Percentiles rank a stretch among this genome's conserved stretches.
These are phyloP conservation scores for Cyclotella choctawhatcheeana DNA, from an alignment of 108 stramenopile species.

Conservation along the genomic window DNA sequence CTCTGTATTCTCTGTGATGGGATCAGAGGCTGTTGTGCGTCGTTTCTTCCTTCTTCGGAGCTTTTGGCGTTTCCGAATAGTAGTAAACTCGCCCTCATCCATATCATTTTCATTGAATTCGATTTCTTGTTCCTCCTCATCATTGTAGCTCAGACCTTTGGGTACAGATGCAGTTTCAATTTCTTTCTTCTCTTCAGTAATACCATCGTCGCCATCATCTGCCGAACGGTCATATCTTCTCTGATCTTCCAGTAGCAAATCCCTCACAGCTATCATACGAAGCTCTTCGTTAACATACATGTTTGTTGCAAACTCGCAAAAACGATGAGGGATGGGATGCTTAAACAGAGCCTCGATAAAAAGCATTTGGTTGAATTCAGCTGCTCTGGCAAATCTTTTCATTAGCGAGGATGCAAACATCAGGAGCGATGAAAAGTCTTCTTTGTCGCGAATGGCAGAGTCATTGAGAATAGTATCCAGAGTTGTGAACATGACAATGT, in stretches of 20 bases:
- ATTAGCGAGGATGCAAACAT: slow-evolving; percentile 69
- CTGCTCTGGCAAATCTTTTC: slow-evolving; percentile 68
- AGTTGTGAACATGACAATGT: slow-evolving; percentile 70
- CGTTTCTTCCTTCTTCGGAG: slow-evolving; percentile 4
- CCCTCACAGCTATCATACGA: slow-evolving; percentile 83
- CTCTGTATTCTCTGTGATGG: neutral
- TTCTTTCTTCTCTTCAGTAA: slow-evolving; percentile 38
- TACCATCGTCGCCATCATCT: slow-evolving; percentile 28
- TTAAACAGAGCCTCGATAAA: slow-evolving; percentile 83
- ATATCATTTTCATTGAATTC: slow-evolving; percentile 61
- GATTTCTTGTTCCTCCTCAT: slow-evolving; percentile 55
- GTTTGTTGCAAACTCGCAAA: slow-evolving; percentile 76
- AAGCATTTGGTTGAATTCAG: slow-evolving; percentile 75
- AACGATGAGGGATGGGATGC: slow-evolving; percentile 72
- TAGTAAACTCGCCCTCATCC: slow-evolving; percentile 12
- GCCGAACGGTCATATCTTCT: slow-evolving; percentile 31
- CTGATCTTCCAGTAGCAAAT: slow-evolving; percentile 69
- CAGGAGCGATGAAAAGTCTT: slow-evolving; percentile 55
- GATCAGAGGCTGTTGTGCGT: neutral
- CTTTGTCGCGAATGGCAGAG: slow-evolving; percentile 54
- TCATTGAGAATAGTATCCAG: slow-evolving; percentile 81
- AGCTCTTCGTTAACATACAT: slow-evolving; percentile 84
- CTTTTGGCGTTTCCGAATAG: slow-evolving; percentile 17
- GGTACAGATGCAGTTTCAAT: neutral
- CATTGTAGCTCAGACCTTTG: slow-evolving; percentile 3